Evolutionary conservation across 1,284 basidiomycete genomes (phyloP), one percentile per base, ranked within the genome.

Genomic region (Boletus semigastroideus): DNA sequence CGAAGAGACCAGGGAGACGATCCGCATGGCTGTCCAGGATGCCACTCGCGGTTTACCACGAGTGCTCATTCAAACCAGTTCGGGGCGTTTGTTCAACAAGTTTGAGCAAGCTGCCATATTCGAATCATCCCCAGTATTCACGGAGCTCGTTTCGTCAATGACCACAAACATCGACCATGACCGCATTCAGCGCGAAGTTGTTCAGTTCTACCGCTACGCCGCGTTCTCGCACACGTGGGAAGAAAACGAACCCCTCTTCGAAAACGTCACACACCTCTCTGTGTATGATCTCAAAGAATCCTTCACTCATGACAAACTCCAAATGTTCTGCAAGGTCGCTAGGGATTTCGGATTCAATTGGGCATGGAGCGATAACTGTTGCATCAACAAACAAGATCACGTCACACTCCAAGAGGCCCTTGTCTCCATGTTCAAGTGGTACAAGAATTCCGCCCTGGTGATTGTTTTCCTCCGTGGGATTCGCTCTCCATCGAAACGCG

Each of bases 371-470:
- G 40, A 42, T 25, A 42, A 25, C n/a, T 27, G 40, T 42, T 42
- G 40, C 11, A 42, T 42, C 10, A 30, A 42, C 27, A 42, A 42
- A 28, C 25, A 19, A 17, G 41, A 42, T 28, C 27, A 42, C 19
- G 14, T 17, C 16, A 22, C 25, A 12, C 49, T 46, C 17, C 30
- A 51, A 8, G 49, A 51, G 20, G 43, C 49, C 5, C 16, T 51
- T 9, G 37, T 50, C 2, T 20, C 38, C 11, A 47, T 33, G 46
- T 47, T 47, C 19, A 46, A 22, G 46, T 47, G 46, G 46, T 49
- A 46, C n/a, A 16, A 33, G 20, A 28, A 36, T 16, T 31, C 30
- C 5, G 38, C 31, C 13, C 5, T 48, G 25, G 40, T n/a, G 3
- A 14, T 51, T 3, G 49, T 51, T 7, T 51, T 36, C 22, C 49